Base-by-base conservation (phyloP, 1,139 yeast genomes). In the Taphrina deformans region DNA sequence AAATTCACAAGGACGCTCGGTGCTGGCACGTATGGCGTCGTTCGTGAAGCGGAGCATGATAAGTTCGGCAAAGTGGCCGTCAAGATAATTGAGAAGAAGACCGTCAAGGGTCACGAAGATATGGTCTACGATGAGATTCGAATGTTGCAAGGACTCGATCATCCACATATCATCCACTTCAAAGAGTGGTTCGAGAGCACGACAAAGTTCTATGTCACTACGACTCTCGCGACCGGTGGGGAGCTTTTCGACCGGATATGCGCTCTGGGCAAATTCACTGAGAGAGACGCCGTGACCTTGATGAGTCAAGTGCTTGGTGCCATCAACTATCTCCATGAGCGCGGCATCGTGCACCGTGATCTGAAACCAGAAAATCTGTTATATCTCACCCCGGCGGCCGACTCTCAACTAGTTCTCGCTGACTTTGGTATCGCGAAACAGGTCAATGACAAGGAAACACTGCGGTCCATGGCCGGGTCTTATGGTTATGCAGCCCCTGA, bases 401-500 rank as follows among this genome's bases (percentile, higher is more conserved):
- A 87, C 67, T 86, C 96, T 5, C 83, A 82, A 60, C 80, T 91
- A 41, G 96, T 91, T 2, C 79, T 91, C 69, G 96, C 96, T 0
- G 97, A 91, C 77, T 91, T 91, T 76, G 97, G 97, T 53, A 90
- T 91, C 71, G 97, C 97, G 45, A 89, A 88, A 74, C 92, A 89
- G 69, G 81, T 85, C 69, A 87, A 85, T 29, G 56, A 50, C 12
- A 45, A 12, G 41, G 63, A 59, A 26, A 59, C 56, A 6, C 33
- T 59, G 29, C 55, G 55, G n/a, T 80, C 88, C 29, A 86, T 89
- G 56, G 97, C 97, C 0, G 97, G 97, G 0, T 87, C 96, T 0
- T 85, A 90, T 76, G 97, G 97, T 1, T 91, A 91, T 74, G 96
- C 96, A 3, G 97, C 97, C 0, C 97, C 97, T 0, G 97, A 91